Base-by-base conservation (phyloP, 2,329 filamentous ascomycete genomes). In the Penicillium frequentans region DNA sequence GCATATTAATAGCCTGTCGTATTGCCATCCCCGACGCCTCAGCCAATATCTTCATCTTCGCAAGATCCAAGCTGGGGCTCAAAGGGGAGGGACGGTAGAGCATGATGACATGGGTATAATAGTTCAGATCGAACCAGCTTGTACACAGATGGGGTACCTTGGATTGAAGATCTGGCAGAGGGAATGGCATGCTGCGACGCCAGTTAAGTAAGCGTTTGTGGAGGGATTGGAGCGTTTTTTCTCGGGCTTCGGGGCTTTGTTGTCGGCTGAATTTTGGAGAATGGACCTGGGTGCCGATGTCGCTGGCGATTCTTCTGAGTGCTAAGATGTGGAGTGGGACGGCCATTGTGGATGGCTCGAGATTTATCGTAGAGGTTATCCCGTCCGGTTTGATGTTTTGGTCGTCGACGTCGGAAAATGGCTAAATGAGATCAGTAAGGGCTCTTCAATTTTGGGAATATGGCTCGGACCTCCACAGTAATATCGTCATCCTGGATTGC, bases 61-160 rank as follows among this genome's bases (percentile, higher is more conserved):
- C 50, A 9, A 67, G 52, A 55, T 77, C 73, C 24, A 77, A 63
- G 0, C 68, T 69, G 2, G 77, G 77, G 23, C 70, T 75, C 0
- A 79, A 57, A 0, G 78, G 77, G 0, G 78, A 79, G 1, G 78
- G 79, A 3, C 78, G 67, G 60, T 81, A 80, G 4, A 81, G 64
- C 66, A 78, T 75, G 13, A 73, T 73, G 1, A 80, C 62, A 49
- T 81, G 78, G 0, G 73, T 78, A 59, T 80, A 80, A 61, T 78
- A 81, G 62, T 81, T 81, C 45, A 79, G 73, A 52, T 81, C 78
- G 60, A 77, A 81, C 79, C 78, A 81, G 54, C 65, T 73, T 8
- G 70, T 77, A 42, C 65, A 75, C 3, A 80, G 65, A 54, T 81
- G 79, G 1, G 78, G 78, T 1, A 81, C 77, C 9, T 68, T 68